A percentile compares a stretch with the other conserved stretches of the same genome.
These are phyloP conservation scores for Suaeda aralocaspica DNA, from an alignment of 148 eudicot genomes.

Conservation along the genomic window DNA sequence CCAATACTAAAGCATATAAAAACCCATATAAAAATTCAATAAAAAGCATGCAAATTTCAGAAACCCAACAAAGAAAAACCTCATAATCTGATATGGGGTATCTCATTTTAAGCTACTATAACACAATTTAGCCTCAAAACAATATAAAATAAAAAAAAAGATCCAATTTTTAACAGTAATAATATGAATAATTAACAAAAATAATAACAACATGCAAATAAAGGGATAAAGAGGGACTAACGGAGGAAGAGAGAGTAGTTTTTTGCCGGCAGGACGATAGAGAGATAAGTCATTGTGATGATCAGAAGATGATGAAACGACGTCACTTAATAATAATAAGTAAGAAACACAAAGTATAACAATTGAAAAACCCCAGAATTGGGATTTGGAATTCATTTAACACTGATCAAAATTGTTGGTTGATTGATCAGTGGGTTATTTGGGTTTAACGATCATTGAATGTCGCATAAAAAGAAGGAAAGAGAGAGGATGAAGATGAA, in stretches of 20 bases:
- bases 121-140: neutral
- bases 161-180: neutral
- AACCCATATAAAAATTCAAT: neutral
- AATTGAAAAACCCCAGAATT: conserved; percentile 12
- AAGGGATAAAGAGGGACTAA: neutral
- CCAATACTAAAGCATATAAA: neutral
- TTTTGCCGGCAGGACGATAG: conserved; percentile 12
- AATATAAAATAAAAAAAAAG: too few species aligned
- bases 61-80: neutral
- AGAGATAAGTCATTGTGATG: neutral
- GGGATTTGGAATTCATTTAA: conserved; percentile 20
- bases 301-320: conserved; percentile 19
- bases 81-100: neutral
- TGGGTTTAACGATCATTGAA: neutral
- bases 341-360: neutral
- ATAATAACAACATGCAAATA: neutral
- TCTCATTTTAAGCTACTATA: neutral
- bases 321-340: neutral
- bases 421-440: neutral
- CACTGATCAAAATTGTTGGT: neutral
- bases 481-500: too few species aligned
- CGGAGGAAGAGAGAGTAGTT: conserved; percentile 23
- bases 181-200: neutral
- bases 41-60: neutral
- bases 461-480: neutral